Percentiles rank a stretch among this genome's conserved stretches.
Evolutionary conservation across 352 stramenopile species (phyloP).

Genomic region (Globisporangium solare): DNA sequence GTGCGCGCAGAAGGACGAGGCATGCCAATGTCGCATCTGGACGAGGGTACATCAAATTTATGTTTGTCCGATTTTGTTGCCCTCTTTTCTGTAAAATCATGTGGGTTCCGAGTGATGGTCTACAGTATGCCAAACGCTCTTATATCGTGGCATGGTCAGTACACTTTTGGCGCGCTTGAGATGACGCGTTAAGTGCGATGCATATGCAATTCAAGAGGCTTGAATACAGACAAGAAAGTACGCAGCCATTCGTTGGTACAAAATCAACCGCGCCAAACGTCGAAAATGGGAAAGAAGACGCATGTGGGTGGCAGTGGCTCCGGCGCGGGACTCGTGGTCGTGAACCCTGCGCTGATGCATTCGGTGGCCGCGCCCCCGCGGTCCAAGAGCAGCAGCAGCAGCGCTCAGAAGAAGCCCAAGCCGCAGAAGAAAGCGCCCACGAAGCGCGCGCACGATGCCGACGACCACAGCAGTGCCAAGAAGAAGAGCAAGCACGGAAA

Average conservation of each 20-base stretch:
- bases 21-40: too few species aligned
- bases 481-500: constrained; percentile 6
- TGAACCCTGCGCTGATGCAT: constrained; percentile 21
- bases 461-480: constrained; percentile 1
- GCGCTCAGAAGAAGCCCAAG: constrained; percentile 7
- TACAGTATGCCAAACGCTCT: too few species aligned
- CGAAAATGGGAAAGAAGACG: constrained; percentile 14
- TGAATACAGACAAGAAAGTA: not conserved
- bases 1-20: too few species aligned
- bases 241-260: not conserved
- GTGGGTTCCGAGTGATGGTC: too few species aligned
- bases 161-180: too few species aligned
- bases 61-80: too few species aligned
- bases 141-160: too few species aligned
- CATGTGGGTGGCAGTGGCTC: not conserved
- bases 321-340: constrained; percentile 6
- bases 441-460: constrained; percentile 14
- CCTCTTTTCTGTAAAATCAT: too few species aligned
- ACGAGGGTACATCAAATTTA: too few species aligned
- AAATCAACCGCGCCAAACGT: not conserved
- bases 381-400: constrained; percentile 3
- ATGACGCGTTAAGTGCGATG: too few species aligned
- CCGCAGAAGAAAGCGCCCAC: constrained; percentile 9
- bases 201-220: not conserved
- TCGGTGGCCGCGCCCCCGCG: constrained; percentile 8